Conservation (phyloP, 2,329 filamentous ascomycete species). For the Diaporthe velutina region DNA sequence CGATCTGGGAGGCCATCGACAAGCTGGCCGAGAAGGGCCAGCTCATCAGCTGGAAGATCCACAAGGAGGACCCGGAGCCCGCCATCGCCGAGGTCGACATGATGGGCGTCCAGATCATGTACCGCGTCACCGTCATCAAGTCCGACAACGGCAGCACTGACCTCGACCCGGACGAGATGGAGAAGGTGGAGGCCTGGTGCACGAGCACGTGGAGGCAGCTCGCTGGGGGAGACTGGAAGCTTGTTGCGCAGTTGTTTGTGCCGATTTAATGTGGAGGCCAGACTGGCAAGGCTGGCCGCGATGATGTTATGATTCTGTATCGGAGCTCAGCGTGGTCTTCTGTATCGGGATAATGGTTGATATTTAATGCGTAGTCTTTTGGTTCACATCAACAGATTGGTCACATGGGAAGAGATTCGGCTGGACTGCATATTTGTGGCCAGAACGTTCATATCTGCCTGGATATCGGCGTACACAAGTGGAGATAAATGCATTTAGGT, state of each 20-base stretch:
- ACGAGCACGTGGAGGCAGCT: constrained; percentile 38
- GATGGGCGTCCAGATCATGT: constrained; percentile 38
- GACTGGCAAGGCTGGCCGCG: neutral
- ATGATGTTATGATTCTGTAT: constrained; percentile 3
- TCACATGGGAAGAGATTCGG: too few relatives aligned
- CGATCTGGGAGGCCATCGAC: constrained; percentile 32
- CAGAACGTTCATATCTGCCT: neutral
- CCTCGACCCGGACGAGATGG: neutral
- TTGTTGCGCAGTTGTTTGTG: constrained; percentile 33
- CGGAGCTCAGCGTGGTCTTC: neutral
- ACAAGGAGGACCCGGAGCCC: constrained; percentile 32
- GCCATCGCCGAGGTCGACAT: constrained; percentile 35
- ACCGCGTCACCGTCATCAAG: constrained; percentile 28
- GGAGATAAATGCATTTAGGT: too few relatives aligned
- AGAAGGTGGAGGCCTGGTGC: constrained; percentile 30
- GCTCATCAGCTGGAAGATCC: constrained; percentile 34
- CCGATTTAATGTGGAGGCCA: neutral
- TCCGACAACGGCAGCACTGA: neutral
- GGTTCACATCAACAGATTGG: neutral
- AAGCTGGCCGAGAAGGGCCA: constrained; percentile 8
- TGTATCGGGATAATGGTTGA: neutral
- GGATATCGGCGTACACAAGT: neutral
- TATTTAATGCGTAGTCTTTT: neutral
- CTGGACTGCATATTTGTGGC: neutral
- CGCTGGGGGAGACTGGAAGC: constrained; percentile 33